phyloP scores from a whole-genome alignment of 2,329 filamentous ascomycete genomes.

The Massarina eburnea region DNA sequence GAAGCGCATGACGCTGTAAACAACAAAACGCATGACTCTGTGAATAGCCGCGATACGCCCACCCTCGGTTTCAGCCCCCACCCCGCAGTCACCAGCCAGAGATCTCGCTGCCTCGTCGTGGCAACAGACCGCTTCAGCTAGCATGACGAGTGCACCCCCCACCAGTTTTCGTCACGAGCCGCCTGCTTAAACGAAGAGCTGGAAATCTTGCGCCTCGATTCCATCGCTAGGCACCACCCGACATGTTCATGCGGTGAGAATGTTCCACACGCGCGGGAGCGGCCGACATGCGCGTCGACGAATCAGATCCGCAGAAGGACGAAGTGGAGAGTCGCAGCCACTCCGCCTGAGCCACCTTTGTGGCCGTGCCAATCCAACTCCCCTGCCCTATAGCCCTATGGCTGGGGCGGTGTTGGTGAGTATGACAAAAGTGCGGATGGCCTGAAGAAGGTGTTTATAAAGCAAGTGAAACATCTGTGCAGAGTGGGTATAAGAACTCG shows the following conservation, averaged over 20 bases:
- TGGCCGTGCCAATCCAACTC: conserved; percentile 4
- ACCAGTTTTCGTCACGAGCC: conserved; percentile 1
- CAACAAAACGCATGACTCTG: no score
- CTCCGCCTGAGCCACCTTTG: conserved; percentile 4
- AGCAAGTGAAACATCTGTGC: conserved; percentile 7
- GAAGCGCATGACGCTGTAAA: not conserved
- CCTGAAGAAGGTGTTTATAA: not conserved
- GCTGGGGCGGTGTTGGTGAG: conserved; percentile 1
- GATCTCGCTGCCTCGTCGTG: conserved; percentile 10
- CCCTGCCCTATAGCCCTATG: not conserved
- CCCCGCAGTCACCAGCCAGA: conserved; percentile 1
- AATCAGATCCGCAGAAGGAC: conserved; percentile 4
- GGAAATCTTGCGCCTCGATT: conserved; percentile 2
- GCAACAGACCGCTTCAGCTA: conserved; percentile 8
- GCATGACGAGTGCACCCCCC: conserved; percentile 3
- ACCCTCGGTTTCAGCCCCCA: conserved; percentile 7
- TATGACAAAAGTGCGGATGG: not conserved
- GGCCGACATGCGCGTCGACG: not conserved
- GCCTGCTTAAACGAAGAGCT: conserved; percentile 4
- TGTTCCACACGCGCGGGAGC: conserved; percentile 3
- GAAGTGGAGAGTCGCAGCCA: not conserved
- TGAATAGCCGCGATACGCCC: not conserved
- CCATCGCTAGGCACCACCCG: conserved; percentile 6
- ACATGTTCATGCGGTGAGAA: conserved; percentile 7
- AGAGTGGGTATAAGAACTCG: no score